phyloP scores from a whole-genome alignment of 2,329 filamentous ascomycete genomes.

The Simplicillium aogashimaense region DNA sequence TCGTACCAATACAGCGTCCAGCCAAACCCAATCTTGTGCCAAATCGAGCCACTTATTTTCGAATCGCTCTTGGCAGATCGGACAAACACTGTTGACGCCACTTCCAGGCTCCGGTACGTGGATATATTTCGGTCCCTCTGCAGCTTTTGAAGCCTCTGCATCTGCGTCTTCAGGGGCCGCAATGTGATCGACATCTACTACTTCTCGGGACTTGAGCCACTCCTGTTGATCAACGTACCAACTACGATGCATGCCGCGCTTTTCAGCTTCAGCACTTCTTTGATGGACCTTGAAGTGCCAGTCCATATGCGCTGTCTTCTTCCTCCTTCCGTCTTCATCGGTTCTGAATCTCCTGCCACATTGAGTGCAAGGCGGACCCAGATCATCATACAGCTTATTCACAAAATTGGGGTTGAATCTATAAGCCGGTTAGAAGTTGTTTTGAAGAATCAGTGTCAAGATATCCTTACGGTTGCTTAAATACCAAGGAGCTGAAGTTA shows the following conservation, averaged over 20 bases:
- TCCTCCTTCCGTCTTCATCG: constrained; percentile 67
- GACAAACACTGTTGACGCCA: constrained; percentile 69
- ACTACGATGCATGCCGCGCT: constrained; percentile 79
- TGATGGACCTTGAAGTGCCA: constrained; percentile 97
- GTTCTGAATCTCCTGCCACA: constrained; percentile 81
- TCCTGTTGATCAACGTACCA: constrained; percentile 94
- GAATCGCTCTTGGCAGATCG: constrained; percentile 93
- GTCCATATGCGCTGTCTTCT: constrained; percentile 88
- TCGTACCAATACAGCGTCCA: constrained; percentile 72
- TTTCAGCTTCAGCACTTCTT: constrained; percentile 75
- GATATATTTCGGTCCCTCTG: constrained; percentile 58
- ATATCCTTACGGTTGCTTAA: constrained; percentile 58
- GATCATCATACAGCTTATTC: constrained; percentile 64
- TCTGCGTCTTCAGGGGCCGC: constrained; percentile 22
- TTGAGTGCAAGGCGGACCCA: constrained; percentile 80
- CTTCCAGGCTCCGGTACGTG: constrained; percentile 71
- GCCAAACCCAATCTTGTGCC: constrained; percentile 94
- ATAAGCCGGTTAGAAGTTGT: constrained; percentile 9
- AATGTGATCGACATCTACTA: constrained; percentile 54
- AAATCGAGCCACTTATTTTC: constrained; percentile 88
- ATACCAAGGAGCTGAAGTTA: constrained; percentile 44
- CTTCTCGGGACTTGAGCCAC: constrained; percentile 81
- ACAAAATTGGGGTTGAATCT: constrained; percentile 70
- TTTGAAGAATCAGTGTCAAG: not conserved
- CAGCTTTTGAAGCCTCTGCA: constrained; percentile 32